A percentile compares a stretch with the other conserved stretches of the same genome.
Evolutionary conservation across 2,329 filamentous ascomycete genomes (phyloP).

Genomic region (Pestalotiopsis sp.): DNA sequence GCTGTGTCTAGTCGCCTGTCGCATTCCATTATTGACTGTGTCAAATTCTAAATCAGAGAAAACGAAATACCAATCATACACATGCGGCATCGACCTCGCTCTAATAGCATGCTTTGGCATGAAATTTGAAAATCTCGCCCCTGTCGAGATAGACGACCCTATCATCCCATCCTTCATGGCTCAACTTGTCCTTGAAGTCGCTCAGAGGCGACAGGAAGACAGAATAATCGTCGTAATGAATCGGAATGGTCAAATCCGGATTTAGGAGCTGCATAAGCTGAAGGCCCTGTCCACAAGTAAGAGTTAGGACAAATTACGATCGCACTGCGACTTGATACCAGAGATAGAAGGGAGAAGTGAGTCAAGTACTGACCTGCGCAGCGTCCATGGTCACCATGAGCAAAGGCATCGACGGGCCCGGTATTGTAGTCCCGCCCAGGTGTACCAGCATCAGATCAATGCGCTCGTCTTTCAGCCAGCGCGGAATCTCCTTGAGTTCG

Average conservation of each 20-base stretch:
- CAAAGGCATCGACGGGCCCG: constrained; percentile 56
- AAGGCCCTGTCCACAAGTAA: constrained; percentile 44
- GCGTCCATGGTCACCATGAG: constrained; percentile 72
- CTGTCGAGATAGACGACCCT: constrained; percentile 62
- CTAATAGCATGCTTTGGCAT: neutral
- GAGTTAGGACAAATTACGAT: neutral
- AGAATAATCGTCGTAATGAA: constrained; percentile 66
- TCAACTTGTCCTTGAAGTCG: constrained; percentile 59
- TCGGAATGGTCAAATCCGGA: constrained; percentile 62
- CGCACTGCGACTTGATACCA: neutral
- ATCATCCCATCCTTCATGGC: constrained; percentile 47
- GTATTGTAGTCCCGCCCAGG: constrained; percentile 66
- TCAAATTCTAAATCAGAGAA: neutral
- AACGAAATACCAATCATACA: neutral
- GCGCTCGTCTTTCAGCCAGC: constrained; percentile 50
- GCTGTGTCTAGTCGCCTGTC: too few relatives aligned
- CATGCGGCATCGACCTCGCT: neutral
- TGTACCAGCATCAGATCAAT: constrained; percentile 69
- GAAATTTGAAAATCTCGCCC: constrained; percentile 45
- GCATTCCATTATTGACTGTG: too few relatives aligned
- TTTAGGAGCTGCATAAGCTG: constrained; percentile 59
- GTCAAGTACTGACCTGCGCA: constrained; percentile 30
- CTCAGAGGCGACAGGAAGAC: constrained; percentile 59
- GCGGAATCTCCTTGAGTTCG: constrained; percentile 61
- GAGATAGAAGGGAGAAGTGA: neutral